A percentile compares a stretch with the other conserved stretches of the same genome.
These are phyloP conservation scores for Corylus avellana DNA, from an alignment of 306 rosid species.

Conservation along the genomic window DNA sequence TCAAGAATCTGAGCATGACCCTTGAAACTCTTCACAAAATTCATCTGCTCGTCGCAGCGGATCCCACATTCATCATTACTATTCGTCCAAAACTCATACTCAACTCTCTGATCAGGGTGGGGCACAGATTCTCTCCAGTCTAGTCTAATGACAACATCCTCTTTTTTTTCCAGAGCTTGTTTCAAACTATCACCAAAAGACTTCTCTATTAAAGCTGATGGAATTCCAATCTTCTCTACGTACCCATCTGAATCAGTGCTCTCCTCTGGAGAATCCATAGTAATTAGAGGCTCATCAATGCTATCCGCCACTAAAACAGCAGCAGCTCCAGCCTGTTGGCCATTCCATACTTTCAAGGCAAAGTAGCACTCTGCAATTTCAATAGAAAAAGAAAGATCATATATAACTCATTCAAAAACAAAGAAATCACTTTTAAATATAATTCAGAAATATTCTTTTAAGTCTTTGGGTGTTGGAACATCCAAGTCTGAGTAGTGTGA, in stretches of 20 bases:
- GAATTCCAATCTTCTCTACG: slow-evolving; percentile 68
- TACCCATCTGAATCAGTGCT: slow-evolving; percentile 64
- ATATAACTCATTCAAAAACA: not conserved
- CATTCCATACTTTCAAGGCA: slow-evolving; percentile 93
- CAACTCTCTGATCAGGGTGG: slow-evolving; percentile 83
- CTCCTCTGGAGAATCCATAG: slow-evolving; percentile 85
- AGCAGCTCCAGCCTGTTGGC: slow-evolving; percentile 84
- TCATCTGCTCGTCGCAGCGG: slow-evolving; percentile 92
- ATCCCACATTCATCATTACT: slow-evolving; percentile 93
- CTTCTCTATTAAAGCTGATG: slow-evolving; percentile 74
- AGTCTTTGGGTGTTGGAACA: not conserved
- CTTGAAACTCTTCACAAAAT: slow-evolving; percentile 73
- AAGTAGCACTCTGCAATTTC: slow-evolving; percentile 70
- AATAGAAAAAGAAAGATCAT: not conserved
- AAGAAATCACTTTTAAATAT: not conserved
- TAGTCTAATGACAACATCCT: slow-evolving; percentile 58
- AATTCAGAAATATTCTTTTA: not conserved
- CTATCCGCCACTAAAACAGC: slow-evolving; percentile 81
- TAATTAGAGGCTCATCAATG: slow-evolving; percentile 65
- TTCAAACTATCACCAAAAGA: slow-evolving; percentile 69
- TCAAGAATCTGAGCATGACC: slow-evolving; percentile 99
- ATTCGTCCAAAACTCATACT: slow-evolving; percentile 96
- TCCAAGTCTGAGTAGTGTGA: not conserved
- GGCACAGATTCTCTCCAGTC: slow-evolving; percentile 96
- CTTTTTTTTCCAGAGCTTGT: slow-evolving; percentile 47